phyloP scores from a whole-genome alignment of 2,329 filamentous ascomycete species.

The Hirsutella rhossiliensis region DNA sequence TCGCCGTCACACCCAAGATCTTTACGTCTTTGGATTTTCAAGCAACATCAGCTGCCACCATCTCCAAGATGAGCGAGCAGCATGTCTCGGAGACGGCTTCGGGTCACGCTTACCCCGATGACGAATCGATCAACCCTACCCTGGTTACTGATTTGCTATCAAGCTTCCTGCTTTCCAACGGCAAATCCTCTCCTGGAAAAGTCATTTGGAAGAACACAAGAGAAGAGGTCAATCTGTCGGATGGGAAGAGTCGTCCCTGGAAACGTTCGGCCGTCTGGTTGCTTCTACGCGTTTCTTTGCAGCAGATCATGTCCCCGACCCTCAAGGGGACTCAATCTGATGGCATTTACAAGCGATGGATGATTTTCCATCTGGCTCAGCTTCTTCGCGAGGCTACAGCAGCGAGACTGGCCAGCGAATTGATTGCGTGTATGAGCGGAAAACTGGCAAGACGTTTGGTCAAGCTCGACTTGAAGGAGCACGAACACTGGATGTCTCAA shows the following conservation, averaged over 20 bases:
- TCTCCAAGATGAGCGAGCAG: slow-evolving; percentile 17
- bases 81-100: slow-evolving; percentile 4
- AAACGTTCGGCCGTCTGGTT: slow-evolving; percentile 5
- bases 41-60: slow-evolving; percentile 1
- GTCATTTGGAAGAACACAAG: slow-evolving; percentile 36
- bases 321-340: slow-evolving; percentile 8
- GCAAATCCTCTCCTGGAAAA: slow-evolving; percentile 9
- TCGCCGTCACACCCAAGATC: slow-evolving; percentile 7
- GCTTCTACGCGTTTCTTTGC: slow-evolving; percentile 4
- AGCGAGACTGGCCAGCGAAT: slow-evolving; percentile 9
- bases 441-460: slow-evolving; percentile 29
- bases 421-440: slow-evolving; percentile 25
- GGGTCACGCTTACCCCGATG: neutral
- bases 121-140: slow-evolving; percentile 27
- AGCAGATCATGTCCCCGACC: neutral
- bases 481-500: slow-evolving; percentile 3
- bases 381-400: slow-evolving; percentile 18
- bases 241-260: neutral
- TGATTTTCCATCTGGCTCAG: slow-evolving; percentile 29
- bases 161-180: slow-evolving; percentile 24
- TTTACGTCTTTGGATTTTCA: slow-evolving; percentile 2
- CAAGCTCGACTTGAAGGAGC: slow-evolving; percentile 20
- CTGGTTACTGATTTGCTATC: slow-evolving; percentile 36
- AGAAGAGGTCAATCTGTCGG: slow-evolving; percentile 25
- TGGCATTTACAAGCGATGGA: slow-evolving; percentile 35